Evolutionary conservation across 106 monocot species (phyloP), one percentile per base, ranked within the genome.

Genomic region (Dioscorea alata): DNA sequence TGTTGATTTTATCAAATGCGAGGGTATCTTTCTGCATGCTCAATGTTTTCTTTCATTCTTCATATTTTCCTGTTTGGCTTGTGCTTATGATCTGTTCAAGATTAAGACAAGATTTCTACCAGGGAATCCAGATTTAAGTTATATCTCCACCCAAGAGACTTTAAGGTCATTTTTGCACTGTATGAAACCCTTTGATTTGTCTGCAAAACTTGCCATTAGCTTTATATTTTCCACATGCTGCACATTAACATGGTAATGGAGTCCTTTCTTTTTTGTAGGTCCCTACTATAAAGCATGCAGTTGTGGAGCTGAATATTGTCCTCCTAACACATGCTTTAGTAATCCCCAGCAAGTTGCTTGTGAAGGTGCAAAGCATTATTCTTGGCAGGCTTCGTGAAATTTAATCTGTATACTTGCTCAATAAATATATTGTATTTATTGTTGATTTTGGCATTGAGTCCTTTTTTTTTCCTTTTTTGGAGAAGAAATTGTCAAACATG

Each of bases 321-420:
- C 77, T 94, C 33, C 80, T 90, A 25, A 87, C 84, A 81, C 90
- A 94, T 85, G 90, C 85, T 23, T 73, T 94, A 58, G 82, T 90
- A 50, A 87, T 90, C 49, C 81, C 71, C 50, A 82, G 78, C 48
- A 87, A 94, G 69, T 71, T 94, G 78, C 61, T 82, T 65, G 49
- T 90, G 48, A 94, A 94, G 78, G 90, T 75, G 87, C 85, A 57
- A 82, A 90, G 61, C 94, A 94, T 83, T 94, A 90, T 77, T 94
- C 94, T 52, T 94, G 94, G 90, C 90, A 78, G 32, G 48, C 33
- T 71, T 65, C 52, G 66, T 62, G 25, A 25, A 33, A 61, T 63
- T 78, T 19, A 6, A 69, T 50, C 50, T n/a, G 23, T 65, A 49
- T n/a, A 12, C 54, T 15, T 56, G 54, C 19, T 19, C 15, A 4